phyloP scores from a whole-genome alignment of 179 eudicot species.

The Carnegiea gigantea region DNA sequence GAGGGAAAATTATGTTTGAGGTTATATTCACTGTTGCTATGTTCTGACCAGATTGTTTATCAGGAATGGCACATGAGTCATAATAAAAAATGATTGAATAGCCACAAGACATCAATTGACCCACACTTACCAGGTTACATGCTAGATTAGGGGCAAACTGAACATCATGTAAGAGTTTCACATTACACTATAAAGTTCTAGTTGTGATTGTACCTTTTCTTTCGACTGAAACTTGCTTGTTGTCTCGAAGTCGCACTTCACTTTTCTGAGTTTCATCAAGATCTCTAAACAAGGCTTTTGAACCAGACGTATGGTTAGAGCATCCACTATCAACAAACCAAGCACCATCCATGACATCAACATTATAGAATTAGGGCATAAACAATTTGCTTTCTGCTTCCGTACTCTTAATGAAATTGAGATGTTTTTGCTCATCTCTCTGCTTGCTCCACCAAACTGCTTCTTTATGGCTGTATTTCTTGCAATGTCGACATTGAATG shows the following conservation, averaged over 20 bases:
- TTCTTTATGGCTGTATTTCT: background rate
- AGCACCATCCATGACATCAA: background rate
- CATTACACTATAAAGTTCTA: constrained; percentile 7
- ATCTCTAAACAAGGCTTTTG: constrained; percentile 1
- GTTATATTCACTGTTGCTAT: constrained; percentile 8
- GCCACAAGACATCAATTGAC: background rate
- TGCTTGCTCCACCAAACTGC: no score
- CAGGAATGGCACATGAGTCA: constrained; percentile 8
- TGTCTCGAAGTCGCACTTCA: background rate
- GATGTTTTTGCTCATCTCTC: background rate
- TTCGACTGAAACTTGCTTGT: constrained; percentile 9
- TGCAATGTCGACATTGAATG: background rate
- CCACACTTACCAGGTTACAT: constrained; percentile 20
- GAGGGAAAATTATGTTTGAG: constrained; percentile 7
- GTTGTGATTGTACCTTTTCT: constrained; percentile 16
- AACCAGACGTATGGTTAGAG: constrained; percentile 19
- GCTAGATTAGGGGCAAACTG: constrained; percentile 15
- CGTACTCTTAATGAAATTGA: background rate
- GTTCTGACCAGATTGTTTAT: background rate
- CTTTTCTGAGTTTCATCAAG: constrained; percentile 7
- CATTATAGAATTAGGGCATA: background rate
- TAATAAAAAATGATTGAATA: constrained; percentile 27
- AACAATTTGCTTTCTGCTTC: constrained; percentile 8
- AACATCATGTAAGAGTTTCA: constrained; percentile 18
- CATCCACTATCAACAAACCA: constrained; percentile 16